Base-by-base conservation (phyloP, 2,329 filamentous ascomycete species). In the Aspergillus cejpii region DNA sequence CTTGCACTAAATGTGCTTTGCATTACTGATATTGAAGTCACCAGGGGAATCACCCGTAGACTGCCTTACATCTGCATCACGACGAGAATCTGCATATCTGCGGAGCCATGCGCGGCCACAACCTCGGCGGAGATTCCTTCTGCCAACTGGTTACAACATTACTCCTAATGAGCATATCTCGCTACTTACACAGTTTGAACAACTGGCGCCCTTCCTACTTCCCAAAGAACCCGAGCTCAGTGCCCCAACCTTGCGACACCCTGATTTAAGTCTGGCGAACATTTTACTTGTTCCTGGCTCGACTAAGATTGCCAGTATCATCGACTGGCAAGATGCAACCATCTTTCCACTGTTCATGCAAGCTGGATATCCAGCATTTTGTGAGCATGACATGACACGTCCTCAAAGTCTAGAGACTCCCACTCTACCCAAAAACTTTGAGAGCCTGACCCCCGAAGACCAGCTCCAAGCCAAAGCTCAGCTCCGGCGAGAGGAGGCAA, bases 291-390 rank as follows among this genome's bases (percentile, higher is more conserved):
- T 37, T 7, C 60, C 57, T 31, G 39, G 50, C 1, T 60, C 57
- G 23, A 53, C 48, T 5, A 52, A 57, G 44, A 59, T 61, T 36
- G 38, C 44, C 17, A 52, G 56, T 37, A 56, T 63, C 6, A 61
- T 60, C 33, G 51, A 62, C 43, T 61, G 50, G 59, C 54, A 63
- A 34, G 57, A 63, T 53, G 41, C 56, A 2, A 38, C 51, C 6
- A 50, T 59, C 43, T 53, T 58, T 20, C 56, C 54, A 11, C 50
- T 45, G 7, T 58, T 61, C 20, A 55, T 59, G 36, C 52, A 62
- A 49, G 53, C 45, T 34, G 57, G 57, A 4, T 60, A 59, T 56
- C 55, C 53, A 2, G 56, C 39, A 27, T 60, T 57, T 38, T 60
- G 52, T 47, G 47, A 61, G 41, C 53, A 61, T 28, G 52, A 60